phyloP scores from a whole-genome alignment of 495 filamentous ascomycete species.

The Penicillium manginii region DNA sequence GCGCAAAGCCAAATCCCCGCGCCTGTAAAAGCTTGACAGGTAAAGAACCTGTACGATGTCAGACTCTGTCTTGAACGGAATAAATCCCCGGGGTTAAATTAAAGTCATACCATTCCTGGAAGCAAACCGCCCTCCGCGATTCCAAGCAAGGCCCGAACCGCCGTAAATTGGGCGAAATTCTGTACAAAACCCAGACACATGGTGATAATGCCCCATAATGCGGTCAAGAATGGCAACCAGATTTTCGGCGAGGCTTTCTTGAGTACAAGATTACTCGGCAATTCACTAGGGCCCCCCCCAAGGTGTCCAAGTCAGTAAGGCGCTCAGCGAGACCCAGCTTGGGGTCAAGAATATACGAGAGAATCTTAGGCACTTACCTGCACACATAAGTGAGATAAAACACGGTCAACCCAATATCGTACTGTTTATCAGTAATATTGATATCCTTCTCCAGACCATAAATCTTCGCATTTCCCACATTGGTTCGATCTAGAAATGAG shows the following conservation, averaged over 20 bases:
- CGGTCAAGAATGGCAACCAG: constrained; percentile 72
- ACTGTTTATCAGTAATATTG: constrained; percentile 62
- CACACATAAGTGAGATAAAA: constrained; percentile 70
- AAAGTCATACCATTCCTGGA: constrained; percentile 63
- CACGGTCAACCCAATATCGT: constrained; percentile 61
- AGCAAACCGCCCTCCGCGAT: constrained; percentile 66
- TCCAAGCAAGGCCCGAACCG: constrained; percentile 61
- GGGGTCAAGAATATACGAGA: neutral
- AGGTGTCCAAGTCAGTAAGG: neutral
- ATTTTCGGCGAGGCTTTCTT: constrained; percentile 54
- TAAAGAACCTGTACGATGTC: constrained; percentile 57
- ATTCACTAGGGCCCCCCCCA: constrained; percentile 28
- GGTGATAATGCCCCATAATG: constrained; percentile 61
- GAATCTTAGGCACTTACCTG: constrained; percentile 35
- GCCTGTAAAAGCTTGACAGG: constrained; percentile 73
- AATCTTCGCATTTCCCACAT: constrained; percentile 68
- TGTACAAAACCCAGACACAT: constrained; percentile 48
- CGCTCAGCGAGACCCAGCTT: too few relatives aligned
- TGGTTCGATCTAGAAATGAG: constrained; percentile 57
- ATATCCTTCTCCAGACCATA: constrained; percentile 60
- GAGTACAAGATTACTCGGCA: constrained; percentile 48
- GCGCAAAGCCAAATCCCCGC: constrained; percentile 69
- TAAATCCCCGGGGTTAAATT: too few relatives aligned
- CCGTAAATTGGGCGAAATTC: constrained; percentile 57
- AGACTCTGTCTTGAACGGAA: neutral